Base-by-base conservation (phyloP, 768 basidiomycete genomes). In the Trametes coccinea region DNA sequence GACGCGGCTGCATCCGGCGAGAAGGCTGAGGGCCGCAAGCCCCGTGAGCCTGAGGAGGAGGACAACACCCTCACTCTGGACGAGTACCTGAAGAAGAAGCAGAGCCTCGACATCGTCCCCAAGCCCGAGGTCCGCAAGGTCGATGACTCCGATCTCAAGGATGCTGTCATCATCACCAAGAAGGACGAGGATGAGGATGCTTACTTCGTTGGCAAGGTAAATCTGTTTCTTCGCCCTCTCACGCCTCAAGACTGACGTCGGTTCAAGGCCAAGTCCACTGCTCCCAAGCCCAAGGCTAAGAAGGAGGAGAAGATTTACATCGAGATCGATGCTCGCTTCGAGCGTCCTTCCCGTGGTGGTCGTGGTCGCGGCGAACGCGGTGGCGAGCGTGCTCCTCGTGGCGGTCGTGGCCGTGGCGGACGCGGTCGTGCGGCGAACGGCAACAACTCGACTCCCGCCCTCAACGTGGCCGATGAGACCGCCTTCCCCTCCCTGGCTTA, bases 61-160 rank as follows among this genome's bases (percentile, higher is more conserved):
- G 93, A 95, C 76, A 92, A 94, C 77, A 94, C 92, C 46, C 84
- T 97, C 70, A 95, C 95, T 44, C 83, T 95, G 72, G 95, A 97
- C 53, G 89, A 98, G 73, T 98, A 95, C 79, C 80, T 91, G 62
- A 90, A 93, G 67, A 86, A 93, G 76, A 80, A 89, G 74, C 86
- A 84, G 74, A 87, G 88, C 64, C 70, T 69, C 29, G 64, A 80
- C 47, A 70, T 75, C 69, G 74, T 93, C 48, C 91, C 90, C 70
- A 92, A 94, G 78, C 83, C 93, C 72, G 93, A 95, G 74, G 75
- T 74, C 41, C 78, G 83, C 72, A 84, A 88, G 75, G 93, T 88
- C 69, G 87, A 88, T 47, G 84, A 83, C 33, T 77, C 78, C 65
- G 72, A 85, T 74, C 90, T 88, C 84, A 87, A 88, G 72, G 89